phyloP scores from a whole-genome alignment of 2,329 filamentous ascomycete species.

The Neofusicoccum ribis region DNA sequence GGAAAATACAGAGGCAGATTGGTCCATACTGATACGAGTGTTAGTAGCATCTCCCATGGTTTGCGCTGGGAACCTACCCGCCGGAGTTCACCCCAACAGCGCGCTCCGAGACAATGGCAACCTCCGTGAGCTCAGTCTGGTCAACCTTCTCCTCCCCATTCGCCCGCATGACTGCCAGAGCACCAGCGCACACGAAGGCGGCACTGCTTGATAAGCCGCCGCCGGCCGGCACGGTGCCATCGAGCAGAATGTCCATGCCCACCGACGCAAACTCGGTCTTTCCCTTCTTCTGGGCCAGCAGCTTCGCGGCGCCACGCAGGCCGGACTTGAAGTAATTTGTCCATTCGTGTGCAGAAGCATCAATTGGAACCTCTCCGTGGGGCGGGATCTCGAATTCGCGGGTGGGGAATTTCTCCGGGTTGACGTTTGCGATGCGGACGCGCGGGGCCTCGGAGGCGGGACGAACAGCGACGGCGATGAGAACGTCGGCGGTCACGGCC shows the following conservation, averaged over 20 bases:
- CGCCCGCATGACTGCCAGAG: conserved; percentile 82
- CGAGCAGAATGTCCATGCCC: conserved; percentile 84
- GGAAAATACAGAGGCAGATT: conserved; percentile 93
- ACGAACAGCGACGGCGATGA: conserved; percentile 73
- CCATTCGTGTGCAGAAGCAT: conserved; percentile 86
- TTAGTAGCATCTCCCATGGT: conserved; percentile 25
- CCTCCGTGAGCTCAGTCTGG: conserved; percentile 88
- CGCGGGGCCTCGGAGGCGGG: conserved; percentile 58
- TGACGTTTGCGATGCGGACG: conserved; percentile 78
- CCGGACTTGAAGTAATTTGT: conserved; percentile 98
- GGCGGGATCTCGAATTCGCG: conserved; percentile 71
- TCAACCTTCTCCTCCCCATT: conserved; percentile 77
- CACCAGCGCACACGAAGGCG: conserved; percentile 87
- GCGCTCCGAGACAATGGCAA: conserved; percentile 92
- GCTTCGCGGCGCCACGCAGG: conserved; percentile 74
- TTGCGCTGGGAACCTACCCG: conserved; percentile 58
- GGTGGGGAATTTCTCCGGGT: conserved; percentile 71
- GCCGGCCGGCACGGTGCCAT: conserved; percentile 88
- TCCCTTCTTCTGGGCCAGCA: conserved; percentile 67
- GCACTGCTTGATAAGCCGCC: conserved; percentile 92
- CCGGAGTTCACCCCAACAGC: conserved; percentile 95
- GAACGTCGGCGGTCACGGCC: conserved; percentile 87
- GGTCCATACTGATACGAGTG: conserved; percentile 73
- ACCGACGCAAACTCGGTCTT: conserved; percentile 63
- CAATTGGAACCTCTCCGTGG: conserved; percentile 64